Base-by-base conservation (phyloP, 441 rosid genomes). In the Cnidoscolus chayamansa region DNA sequence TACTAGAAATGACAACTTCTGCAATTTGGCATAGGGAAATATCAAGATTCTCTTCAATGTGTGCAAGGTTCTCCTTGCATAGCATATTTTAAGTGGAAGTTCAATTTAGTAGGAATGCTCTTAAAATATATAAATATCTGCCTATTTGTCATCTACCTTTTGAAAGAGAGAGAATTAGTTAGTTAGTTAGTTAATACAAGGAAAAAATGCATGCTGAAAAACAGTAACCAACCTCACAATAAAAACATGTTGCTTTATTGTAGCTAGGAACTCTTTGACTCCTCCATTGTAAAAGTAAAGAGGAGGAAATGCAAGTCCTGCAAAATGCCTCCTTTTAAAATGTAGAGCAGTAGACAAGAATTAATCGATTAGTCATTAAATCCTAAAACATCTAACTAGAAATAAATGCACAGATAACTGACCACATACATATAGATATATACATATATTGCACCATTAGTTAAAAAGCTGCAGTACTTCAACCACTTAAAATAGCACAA, bases 261-360 rank as follows among this genome's bases (percentile, higher is more conserved):
- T 85, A 72, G 97, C 92, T 58, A 96, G 88, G 80, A 93, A 91
- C 84, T 93, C 97, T 79, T 87, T 84, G 74, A 93, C 96, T 72
- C 99, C 98, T 76, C 99, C 98, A 69, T 78, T 93, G 82, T 93
- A 96, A 79, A 96, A 93, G 85, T 90, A 93, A 51, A 96, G 92
- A 68, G 98, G 92, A 67, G 99, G 97, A 83, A 70, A 86, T 76
- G 97, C 97, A 75, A 93, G 91, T 76, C 99, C 98, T 96, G 91
- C 75, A 75, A 77, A 79, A 74, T 37, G 68, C 13, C 31, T 74
- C 40, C 48, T 48, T 76, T 30, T 71, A 15, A 66, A 76, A 51
- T 17, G 67, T 57, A 63, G 60, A 77, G 59, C 56, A 40, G 40
- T 4, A 56, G 16, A 68, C 20, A 74, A 66, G 32, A 35, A 40